Conservation (phyloP, 2,329 filamentous ascomycete genomes). For the Acrodontium crateriforme region DNA sequence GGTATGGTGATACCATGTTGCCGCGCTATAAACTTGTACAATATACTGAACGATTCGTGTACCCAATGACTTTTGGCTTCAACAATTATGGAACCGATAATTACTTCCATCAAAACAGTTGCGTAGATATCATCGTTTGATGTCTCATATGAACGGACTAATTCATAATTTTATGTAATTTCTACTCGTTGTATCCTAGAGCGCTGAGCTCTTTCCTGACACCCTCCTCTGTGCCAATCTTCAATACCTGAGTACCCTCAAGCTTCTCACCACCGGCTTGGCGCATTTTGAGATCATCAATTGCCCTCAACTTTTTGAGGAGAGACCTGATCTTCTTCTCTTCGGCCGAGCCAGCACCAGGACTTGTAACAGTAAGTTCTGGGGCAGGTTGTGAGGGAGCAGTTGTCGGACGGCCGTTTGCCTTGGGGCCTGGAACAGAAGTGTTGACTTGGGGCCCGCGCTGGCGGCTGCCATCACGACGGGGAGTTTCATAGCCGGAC, state of each 20-base stretch:
- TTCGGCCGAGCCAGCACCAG: slow-evolving; percentile 50
- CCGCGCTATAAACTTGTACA: background rate
- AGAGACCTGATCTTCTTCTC: slow-evolving; percentile 91
- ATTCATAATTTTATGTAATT: no score
- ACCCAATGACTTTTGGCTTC: no score
- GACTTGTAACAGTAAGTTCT: slow-evolving; percentile 40
- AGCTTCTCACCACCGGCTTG: slow-evolving; percentile 89
- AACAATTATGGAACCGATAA: no score
- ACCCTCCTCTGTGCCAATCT: slow-evolving; percentile 76
- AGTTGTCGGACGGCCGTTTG: slow-evolving; percentile 3
- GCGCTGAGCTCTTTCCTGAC: slow-evolving; percentile 64
- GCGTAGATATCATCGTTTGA: no score
- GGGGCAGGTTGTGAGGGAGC: slow-evolving; percentile 19
- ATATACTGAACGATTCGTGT: background rate
- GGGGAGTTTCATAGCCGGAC: slow-evolving; percentile 14
- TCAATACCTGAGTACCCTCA: slow-evolving; percentile 96
- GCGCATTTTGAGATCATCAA: slow-evolving; percentile 96
- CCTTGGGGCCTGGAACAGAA: background rate
- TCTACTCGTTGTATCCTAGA: slow-evolving; percentile 16
- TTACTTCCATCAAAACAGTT: no score
- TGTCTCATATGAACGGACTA: no score
- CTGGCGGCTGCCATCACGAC: slow-evolving; percentile 14
- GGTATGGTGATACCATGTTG: slow-evolving; percentile 22
- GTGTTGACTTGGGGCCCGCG: slow-evolving; percentile 10
- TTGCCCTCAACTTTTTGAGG: slow-evolving; percentile 93